Conservation (phyloP, 306 rosid species). For the Biancaea sappan region DNA sequence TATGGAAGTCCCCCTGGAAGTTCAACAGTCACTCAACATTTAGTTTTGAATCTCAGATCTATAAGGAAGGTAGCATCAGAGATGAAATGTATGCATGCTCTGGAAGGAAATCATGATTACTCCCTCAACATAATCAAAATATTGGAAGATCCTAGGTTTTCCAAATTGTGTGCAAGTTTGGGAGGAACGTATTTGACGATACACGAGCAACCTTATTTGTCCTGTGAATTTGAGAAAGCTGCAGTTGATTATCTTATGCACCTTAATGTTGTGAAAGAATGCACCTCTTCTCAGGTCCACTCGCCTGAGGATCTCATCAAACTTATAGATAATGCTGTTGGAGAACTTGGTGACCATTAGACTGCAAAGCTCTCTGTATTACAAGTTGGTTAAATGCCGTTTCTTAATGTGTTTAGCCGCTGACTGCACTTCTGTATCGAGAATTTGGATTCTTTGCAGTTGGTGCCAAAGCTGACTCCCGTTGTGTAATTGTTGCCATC, state of each 20-base stretch:
- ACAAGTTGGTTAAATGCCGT: conserved; percentile 4
- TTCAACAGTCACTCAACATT: conserved; percentile 45
- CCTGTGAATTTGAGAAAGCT: conserved; percentile 35
- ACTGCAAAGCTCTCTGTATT: conserved; percentile 7
- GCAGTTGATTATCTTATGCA: conserved; percentile 42
- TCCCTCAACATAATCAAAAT: conserved; percentile 53
- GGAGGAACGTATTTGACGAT: conserved; percentile 51
- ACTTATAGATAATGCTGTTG: conserved; percentile 44
- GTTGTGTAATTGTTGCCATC: no score
- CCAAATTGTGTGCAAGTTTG: conserved; percentile 47
- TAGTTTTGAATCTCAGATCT: conserved; percentile 63
- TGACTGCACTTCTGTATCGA: conserved; percentile 22
- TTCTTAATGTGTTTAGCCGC: conserved; percentile 10
- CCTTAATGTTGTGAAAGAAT: conserved; percentile 41
- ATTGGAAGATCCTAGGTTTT: conserved; percentile 55
- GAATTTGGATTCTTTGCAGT: no score
- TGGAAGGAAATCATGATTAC: conserved; percentile 53
- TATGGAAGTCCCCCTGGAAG: conserved; percentile 20
- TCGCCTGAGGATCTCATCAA: conserved; percentile 62
- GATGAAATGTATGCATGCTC: conserved; percentile 54
- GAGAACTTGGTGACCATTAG: conserved; percentile 29
- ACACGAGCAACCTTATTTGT: conserved; percentile 38
- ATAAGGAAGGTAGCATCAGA: conserved; percentile 43
- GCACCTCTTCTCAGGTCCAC: conserved; percentile 45
- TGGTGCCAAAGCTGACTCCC: no score